These are phyloP conservation scores for Pelargonium cotyledonis DNA, from an alignment of 441 rosid genomes.

Conservation along the genomic window DNA sequence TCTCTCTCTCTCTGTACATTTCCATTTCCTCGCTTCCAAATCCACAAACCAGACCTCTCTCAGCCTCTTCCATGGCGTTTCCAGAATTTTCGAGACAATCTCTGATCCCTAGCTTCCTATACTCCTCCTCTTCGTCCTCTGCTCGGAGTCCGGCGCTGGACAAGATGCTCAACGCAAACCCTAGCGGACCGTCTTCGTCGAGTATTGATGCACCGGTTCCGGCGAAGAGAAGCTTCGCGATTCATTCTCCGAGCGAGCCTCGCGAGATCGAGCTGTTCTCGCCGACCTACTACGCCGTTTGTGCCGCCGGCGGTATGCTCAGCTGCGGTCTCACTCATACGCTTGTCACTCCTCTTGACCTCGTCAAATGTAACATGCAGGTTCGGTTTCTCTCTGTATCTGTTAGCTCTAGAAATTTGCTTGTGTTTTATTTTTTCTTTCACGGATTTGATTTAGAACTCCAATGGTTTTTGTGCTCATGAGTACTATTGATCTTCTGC, in stretches of 20 bases:
- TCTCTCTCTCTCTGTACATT: too few species aligned
- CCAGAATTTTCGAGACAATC: conserved; percentile 43
- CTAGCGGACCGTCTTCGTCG: conserved; percentile 22
- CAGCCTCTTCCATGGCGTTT: conserved; percentile 34
- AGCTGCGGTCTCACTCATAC: conserved; percentile 97
- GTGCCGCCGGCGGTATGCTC: conserved; percentile 81
- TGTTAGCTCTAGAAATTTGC: conserved; percentile 10
- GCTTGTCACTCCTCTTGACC: conserved; percentile 96
- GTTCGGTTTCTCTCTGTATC: conserved; percentile 30
- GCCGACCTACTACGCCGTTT: conserved; percentile 87
- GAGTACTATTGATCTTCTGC: too few species aligned
- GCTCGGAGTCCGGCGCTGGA: conserved; percentile 31
- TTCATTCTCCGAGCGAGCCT: conserved; percentile 72
- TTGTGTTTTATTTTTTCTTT: neutral
- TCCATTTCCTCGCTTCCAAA: too few species aligned
- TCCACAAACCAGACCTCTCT: too few species aligned
- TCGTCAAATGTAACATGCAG: conserved; percentile 99
- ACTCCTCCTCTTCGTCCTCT: conserved; percentile 42
- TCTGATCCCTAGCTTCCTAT: conserved; percentile 69
- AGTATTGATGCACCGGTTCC: conserved; percentile 14
- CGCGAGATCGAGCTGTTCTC: conserved; percentile 84
- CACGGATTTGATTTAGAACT: neutral
- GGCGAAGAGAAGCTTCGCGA: conserved; percentile 33
- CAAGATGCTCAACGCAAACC: conserved; percentile 29
- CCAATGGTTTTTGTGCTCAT: neutral